Base-by-base conservation (phyloP, 1,284 basidiomycete species). In the Melampsora larici-populina region DNA sequence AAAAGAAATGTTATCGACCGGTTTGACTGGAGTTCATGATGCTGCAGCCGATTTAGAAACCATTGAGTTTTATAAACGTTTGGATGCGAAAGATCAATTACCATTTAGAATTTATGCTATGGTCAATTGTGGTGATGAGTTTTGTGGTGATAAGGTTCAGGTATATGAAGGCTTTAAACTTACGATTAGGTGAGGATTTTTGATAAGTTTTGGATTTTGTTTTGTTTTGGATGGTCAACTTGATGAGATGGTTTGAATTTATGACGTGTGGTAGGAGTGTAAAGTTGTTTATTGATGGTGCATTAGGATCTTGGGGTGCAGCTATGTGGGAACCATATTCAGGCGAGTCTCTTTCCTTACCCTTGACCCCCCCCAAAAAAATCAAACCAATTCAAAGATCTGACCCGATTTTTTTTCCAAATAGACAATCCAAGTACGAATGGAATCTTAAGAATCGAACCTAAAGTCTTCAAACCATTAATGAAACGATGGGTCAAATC, bases 271-370 rank as follows among this genome's bases (percentile, higher is more conserved):
- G 11, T 55, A 80, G 82, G 6, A 80, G 81, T 13, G 80, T 81
- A 60, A 82, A 82, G 74, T 79, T 82, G 17, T 82, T 82, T 72
- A 79, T 81, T 43, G 82, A 82, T 67, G 82, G 82, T 24, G 82
- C 82, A 43, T 79, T 82, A 33, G 82, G 82, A 31, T 81, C 80
- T 29, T 82, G 81, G 81, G 82, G 82, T 15, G 80, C 81, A 6
- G 82, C 81, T 7, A 81, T 82, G 79, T 81, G 80, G 80, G 78
- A 80, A 21, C 80, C 81, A 13, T 82, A 82, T 60, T 63, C 58
- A 63, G 82, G 81, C 79, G 21, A 51, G 17, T 15, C 2, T 7
- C 2, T 36, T 43, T 26, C n/a, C 21, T 15, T 21, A 48, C 7
- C 6, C 65, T 1, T 15, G 24, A 9, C 11, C 13, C 24, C 24